phyloP scores from a whole-genome alignment of 2,329 filamentous ascomycete species.

The Diaporthe sp. region DNA sequence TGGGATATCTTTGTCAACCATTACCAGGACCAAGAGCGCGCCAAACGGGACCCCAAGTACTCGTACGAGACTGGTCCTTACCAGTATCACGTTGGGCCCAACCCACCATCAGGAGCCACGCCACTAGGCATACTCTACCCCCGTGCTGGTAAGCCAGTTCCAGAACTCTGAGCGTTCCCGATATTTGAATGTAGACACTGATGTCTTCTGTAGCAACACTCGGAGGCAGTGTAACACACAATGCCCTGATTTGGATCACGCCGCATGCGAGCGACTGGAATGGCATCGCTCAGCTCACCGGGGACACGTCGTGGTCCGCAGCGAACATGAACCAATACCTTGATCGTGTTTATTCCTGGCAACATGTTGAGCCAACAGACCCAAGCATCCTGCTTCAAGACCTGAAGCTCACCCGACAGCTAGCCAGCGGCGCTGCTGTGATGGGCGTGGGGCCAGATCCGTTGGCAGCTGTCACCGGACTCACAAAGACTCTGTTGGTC shows the following conservation, averaged over 20 bases:
- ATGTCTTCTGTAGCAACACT: slow-evolving; percentile 53
- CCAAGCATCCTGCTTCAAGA: slow-evolving; percentile 66
- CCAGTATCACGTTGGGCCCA: slow-evolving; percentile 60
- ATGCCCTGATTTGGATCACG: slow-evolving; percentile 67
- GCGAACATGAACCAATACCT: slow-evolving; percentile 23
- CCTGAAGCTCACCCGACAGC: slow-evolving; percentile 64
- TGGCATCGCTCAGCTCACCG: slow-evolving; percentile 66
- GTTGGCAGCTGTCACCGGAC: slow-evolving; percentile 54
- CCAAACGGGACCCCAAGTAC: slow-evolving; percentile 38
- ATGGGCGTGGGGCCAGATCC: slow-evolving; percentile 57
- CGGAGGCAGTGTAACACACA: slow-evolving; percentile 70
- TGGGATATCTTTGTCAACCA: slow-evolving; percentile 41
- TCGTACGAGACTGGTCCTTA: slow-evolving; percentile 13
- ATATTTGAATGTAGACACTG: background rate
- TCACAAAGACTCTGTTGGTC: slow-evolving; percentile 67
- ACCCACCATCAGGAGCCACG: slow-evolving; percentile 65
- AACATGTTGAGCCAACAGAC: slow-evolving; percentile 62
- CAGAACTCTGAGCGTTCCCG: background rate
- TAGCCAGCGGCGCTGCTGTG: slow-evolving; percentile 65
- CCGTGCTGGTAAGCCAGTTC: slow-evolving; percentile 56
- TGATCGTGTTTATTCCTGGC: slow-evolving; percentile 22
- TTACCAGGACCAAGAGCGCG: slow-evolving; percentile 37
- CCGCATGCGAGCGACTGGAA: slow-evolving; percentile 68
- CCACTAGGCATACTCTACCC: slow-evolving; percentile 71
- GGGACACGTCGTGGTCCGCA: slow-evolving; percentile 66